Percentiles rank a stretch among this genome's conserved stretches.
Evolutionary conservation across 352 stramenopile species (phyloP).

Genomic region (Phytophthora sansomeana): DNA sequence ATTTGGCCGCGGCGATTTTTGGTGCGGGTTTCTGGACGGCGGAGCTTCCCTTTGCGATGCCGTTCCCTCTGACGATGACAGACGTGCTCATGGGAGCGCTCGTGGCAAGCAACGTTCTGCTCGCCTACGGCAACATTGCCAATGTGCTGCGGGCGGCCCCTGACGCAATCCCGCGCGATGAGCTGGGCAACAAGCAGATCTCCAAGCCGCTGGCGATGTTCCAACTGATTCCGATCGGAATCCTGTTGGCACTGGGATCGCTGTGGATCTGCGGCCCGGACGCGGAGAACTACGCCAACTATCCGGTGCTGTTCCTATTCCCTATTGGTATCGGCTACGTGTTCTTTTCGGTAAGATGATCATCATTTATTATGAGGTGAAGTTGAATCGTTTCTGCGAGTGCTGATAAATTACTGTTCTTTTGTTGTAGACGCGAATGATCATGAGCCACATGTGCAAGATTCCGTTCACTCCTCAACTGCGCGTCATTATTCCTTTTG

Average conservation of each 20-base stretch:
- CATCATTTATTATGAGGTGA: neutral
- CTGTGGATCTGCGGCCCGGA: constrained; percentile 82
- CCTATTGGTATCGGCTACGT: constrained; percentile 86
- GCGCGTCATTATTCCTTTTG: constrained; percentile 83
- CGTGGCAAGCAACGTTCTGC: constrained; percentile 78
- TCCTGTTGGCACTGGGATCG: constrained; percentile 63
- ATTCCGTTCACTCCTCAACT: constrained; percentile 85
- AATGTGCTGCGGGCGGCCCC: constrained; percentile 73
- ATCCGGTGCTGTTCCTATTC: constrained; percentile 83
- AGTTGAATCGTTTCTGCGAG: neutral
- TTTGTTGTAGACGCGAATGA: constrained; percentile 84
- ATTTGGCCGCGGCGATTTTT: constrained; percentile 65
- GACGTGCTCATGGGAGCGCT: constrained; percentile 63
- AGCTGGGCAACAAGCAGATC: constrained; percentile 87
- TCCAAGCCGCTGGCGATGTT: constrained; percentile 80
- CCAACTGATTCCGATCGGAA: constrained; percentile 77
- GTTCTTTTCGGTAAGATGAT: constrained; percentile 75
- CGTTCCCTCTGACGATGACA: constrained; percentile 49
- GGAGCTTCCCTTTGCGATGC: constrained; percentile 36
- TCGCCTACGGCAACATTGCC: constrained; percentile 76
- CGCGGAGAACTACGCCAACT: constrained; percentile 64
- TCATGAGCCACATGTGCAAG: constrained; percentile 92
- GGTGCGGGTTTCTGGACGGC: constrained; percentile 66
- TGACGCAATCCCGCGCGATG: constrained; percentile 61
- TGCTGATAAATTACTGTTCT: constrained; percentile 11